Conservation (phyloP, 352 stramenopile genomes). For the Phytophthora ramorum region DNA sequence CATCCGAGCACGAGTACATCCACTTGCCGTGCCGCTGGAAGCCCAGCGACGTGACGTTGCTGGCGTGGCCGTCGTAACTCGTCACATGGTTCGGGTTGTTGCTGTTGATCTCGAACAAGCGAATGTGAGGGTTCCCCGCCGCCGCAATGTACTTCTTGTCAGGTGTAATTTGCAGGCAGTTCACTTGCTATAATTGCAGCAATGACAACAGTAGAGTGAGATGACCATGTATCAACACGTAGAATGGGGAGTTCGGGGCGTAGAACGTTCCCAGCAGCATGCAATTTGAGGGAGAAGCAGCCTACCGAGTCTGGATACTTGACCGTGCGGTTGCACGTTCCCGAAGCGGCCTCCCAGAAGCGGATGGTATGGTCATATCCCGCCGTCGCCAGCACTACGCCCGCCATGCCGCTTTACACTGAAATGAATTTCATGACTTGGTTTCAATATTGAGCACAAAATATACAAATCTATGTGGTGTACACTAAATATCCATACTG, state of each 20-base stretch:
- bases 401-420: conserved; percentile 56
- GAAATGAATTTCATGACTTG: conserved; percentile 4
- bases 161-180: conserved; percentile 96
- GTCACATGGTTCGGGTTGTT: conserved; percentile 96
- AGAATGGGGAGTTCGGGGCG: not conserved
- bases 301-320: conserved; percentile 95
- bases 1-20: conserved; percentile 98
- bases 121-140: conserved; percentile 97
- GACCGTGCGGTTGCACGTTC: conserved; percentile 95
- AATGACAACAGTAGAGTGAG: conserved; percentile 6
- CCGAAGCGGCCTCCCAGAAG: conserved; percentile 98
- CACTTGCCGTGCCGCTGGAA: conserved; percentile 98
- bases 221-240: conserved; percentile 3
- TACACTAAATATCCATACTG: conserved; percentile 8
- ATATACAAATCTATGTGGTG: not conserved
- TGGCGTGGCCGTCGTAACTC: conserved; percentile 96
- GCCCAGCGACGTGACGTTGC: conserved; percentile 97
- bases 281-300: conserved; percentile 7
- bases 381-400: conserved; percentile 96
- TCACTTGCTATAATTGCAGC: conserved; percentile 85
- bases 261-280: not conserved
- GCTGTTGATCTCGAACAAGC: conserved; percentile 97
- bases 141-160: conserved; percentile 98
- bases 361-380: conserved; percentile 98
- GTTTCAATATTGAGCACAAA: conserved; percentile 3